These are phyloP conservation scores for Larix sibirica DNA, from an alignment of 83 land plant genomes.

Conservation along the genomic window DNA sequence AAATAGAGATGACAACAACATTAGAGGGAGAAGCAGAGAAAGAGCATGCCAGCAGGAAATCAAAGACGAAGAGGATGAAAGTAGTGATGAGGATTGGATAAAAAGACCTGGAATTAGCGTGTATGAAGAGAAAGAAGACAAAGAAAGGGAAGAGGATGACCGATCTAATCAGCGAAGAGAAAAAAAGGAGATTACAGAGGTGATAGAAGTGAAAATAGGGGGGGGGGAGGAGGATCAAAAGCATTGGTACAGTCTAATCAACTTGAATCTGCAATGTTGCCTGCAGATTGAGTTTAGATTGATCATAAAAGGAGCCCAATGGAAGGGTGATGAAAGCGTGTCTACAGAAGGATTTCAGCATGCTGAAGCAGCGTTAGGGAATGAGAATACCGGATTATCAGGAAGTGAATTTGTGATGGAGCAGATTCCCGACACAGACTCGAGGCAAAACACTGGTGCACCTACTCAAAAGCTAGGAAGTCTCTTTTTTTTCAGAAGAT, in stretches of 20 bases:
- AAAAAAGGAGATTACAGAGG: conserved; percentile 79
- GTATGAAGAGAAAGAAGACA: conserved; percentile 59
- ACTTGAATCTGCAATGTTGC: conserved; percentile 16
- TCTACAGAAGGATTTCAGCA: conserved; percentile 1
- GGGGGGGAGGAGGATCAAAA: conserved; percentile 24
- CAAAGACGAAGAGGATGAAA: conserved; percentile 73
- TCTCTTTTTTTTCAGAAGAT: too few relatives aligned
- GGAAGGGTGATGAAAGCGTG: conserved; percentile 12
- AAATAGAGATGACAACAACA: conserved; percentile 73
- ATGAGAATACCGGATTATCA: conserved; percentile 29
- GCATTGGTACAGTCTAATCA: conserved; percentile 14
- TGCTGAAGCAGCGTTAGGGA: conserved; percentile 37
- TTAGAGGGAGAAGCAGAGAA: conserved; percentile 89
- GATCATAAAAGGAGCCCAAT: conserved; percentile 19
- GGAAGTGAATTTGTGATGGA: conserved; percentile 33
- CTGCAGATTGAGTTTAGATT: conserved; percentile 16
- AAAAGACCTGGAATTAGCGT: conserved; percentile 63
- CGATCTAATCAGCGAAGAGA: conserved; percentile 69
- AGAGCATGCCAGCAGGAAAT: conserved; percentile 71
- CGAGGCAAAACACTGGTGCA: conserved; percentile 40
- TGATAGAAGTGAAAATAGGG: conserved; percentile 58
- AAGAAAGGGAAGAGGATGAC: conserved; percentile 88
- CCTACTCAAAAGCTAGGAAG: conserved; percentile 73
- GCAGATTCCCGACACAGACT: conserved; percentile 34
- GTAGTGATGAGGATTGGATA: conserved; percentile 76